Percentiles rank a stretch among this genome's conserved stretches.
Conservation (phyloP, 495 filamentous ascomycete species). For the Penicillium arizonense region DNA sequence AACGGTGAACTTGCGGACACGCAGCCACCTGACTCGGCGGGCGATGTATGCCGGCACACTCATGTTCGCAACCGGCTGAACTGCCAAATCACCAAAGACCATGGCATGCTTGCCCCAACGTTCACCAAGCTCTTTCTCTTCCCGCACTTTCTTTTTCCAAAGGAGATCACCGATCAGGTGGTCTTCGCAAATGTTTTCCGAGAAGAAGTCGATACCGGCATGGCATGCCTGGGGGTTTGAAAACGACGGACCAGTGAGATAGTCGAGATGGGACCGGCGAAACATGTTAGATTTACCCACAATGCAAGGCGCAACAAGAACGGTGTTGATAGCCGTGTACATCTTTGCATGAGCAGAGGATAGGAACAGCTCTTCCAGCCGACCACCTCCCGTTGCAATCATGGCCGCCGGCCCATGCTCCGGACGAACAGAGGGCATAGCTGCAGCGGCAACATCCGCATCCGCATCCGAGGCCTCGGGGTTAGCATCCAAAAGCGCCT, state of each 20-base stretch:
- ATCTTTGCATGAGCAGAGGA: conserved; percentile 95
- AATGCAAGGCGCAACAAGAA: conserved; percentile 86
- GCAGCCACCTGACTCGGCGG: conserved; percentile 84
- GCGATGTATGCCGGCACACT: conserved; percentile 76
- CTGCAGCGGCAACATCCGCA: not conserved
- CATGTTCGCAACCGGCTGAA: conserved; percentile 86
- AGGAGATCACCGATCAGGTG: conserved; percentile 92
- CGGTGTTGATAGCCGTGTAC: conserved; percentile 96
- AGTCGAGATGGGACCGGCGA: conserved; percentile 83
- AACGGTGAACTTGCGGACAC: conserved; percentile 94
- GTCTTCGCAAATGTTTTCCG: conserved; percentile 95
- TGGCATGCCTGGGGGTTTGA: conserved; percentile 30
- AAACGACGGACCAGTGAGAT: conserved; percentile 60
- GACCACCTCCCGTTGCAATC: conserved; percentile 62
- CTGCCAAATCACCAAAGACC: conserved; percentile 78
- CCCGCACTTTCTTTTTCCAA: conserved; percentile 61
- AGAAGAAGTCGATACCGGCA: conserved; percentile 87
- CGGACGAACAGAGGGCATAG: conserved; percentile 14
- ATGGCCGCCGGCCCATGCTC: conserved; percentile 21
- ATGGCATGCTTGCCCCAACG: conserved; percentile 76
- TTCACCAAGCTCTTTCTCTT: conserved; percentile 37
- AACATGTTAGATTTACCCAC: conserved; percentile 99
- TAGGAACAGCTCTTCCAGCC: conserved; percentile 92
- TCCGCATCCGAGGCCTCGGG: conserved; percentile 7
- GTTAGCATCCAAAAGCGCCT: conserved; percentile 37